These are phyloP conservation scores for Starmerella bombi DNA, from an alignment of 805 yeast genomes.

Conservation along the genomic window DNA sequence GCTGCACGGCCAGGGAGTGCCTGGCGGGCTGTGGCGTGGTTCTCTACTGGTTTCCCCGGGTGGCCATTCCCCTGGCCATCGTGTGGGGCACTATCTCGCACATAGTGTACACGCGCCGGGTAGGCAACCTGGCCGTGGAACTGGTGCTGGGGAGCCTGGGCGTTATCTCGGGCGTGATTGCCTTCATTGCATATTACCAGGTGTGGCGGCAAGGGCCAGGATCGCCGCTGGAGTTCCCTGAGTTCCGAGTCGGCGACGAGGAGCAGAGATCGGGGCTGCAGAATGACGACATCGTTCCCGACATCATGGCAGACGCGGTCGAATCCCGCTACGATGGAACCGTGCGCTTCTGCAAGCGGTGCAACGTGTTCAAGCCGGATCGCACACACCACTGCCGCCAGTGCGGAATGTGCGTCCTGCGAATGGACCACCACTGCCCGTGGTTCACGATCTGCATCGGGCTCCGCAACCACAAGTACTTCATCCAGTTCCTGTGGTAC, in stretches of 20 bases:
- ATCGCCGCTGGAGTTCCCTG: conserved; percentile 25
- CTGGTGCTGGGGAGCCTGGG: conserved; percentile 16
- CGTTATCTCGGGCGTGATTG: conserved; percentile 16
- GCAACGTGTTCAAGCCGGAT: conserved; percentile 34
- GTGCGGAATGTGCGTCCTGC: conserved; percentile 31
- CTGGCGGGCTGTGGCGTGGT: conserved; percentile 10
- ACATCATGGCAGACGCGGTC: conserved; percentile 22
- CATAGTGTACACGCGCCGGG: conserved; percentile 15
- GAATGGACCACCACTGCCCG: conserved; percentile 64
- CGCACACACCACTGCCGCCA: conserved; percentile 33
- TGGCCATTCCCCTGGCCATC: conserved; percentile 22
- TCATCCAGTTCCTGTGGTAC: conserved; percentile 57
- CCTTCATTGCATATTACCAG: conserved; percentile 22
- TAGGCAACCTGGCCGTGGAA: not conserved
- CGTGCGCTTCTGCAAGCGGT: conserved; percentile 30
- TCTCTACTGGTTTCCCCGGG: conserved; percentile 25
- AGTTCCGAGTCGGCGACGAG: conserved; percentile 16
- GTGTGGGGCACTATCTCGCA: conserved; percentile 26
- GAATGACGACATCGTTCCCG: conserved; percentile 17
- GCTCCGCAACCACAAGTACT: conserved; percentile 62
- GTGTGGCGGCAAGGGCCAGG: conserved; percentile 26
- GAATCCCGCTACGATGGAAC: conserved; percentile 33
- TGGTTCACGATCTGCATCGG: conserved; percentile 92
- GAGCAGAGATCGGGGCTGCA: conserved; percentile 18
- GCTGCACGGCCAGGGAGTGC: too few species aligned